Conservation (phyloP, 2,329 filamentous ascomycete genomes). For the Teratosphaeria epicoccoides region DNA sequence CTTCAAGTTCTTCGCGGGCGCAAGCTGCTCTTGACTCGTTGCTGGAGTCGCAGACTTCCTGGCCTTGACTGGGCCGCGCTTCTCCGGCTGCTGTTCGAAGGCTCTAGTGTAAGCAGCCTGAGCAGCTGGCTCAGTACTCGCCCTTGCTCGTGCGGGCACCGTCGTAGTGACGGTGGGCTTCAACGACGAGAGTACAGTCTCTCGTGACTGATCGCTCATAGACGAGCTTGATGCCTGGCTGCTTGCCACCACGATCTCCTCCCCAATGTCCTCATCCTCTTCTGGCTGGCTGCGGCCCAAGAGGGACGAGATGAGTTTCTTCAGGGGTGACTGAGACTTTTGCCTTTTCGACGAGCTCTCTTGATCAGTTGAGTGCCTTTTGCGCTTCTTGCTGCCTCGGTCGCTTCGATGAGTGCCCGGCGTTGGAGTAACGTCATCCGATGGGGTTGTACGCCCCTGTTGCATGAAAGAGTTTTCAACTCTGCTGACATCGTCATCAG, state of each 20-base stretch:
- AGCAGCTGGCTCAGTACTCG: constrained; percentile 4
- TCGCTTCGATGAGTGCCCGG: constrained; percentile 5
- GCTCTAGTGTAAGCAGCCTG: neutral
- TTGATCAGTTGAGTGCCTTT: constrained; percentile 9
- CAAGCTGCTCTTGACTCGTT: constrained; percentile 3
- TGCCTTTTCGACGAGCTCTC: constrained; percentile 16
- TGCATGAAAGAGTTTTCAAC: constrained; percentile 29
- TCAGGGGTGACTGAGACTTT: constrained; percentile 21
- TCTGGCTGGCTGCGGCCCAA: constrained; percentile 14
- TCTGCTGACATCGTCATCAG: constrained; percentile 21
- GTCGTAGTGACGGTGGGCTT: neutral
- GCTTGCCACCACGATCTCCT: constrained; percentile 31
- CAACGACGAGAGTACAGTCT: neutral
- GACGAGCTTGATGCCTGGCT: constrained; percentile 11
- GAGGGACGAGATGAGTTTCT: constrained; percentile 16
- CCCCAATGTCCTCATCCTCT: constrained; percentile 27
- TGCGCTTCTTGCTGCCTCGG: constrained; percentile 17
- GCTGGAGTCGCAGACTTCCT: constrained; percentile 13
- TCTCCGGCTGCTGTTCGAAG: constrained; percentile 6
- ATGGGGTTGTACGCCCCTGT: neutral
- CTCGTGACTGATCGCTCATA: neutral
- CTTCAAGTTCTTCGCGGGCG: constrained; percentile 13
- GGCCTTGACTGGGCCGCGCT: constrained; percentile 19
- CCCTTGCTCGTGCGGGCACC: neutral
- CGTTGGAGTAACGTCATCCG: neutral